Conservation (phyloP, 495 filamentous ascomycete species). For the Neurospora sublineolata region DNA sequence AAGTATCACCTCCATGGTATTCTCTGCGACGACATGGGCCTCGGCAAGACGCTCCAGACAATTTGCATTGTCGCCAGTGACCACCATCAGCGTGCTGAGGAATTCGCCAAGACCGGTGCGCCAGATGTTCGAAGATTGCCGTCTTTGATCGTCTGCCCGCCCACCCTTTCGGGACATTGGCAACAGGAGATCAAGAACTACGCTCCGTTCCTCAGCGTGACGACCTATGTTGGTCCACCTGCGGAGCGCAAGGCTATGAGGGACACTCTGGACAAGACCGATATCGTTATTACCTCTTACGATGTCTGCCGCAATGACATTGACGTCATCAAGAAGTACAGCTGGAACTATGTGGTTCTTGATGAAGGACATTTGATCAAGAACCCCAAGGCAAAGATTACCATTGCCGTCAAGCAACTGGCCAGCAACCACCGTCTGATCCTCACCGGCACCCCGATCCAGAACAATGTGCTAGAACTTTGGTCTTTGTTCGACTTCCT, state of each 20-base stretch:
- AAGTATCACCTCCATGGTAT: slow-evolving; percentile 96
- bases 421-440: slow-evolving; percentile 89
- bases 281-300: slow-evolving; percentile 94
- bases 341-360: slow-evolving; percentile 94
- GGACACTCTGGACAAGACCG: slow-evolving; percentile 56
- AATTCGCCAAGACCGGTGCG: slow-evolving; percentile 67
- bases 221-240: slow-evolving; percentile 84
- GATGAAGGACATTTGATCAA: slow-evolving; percentile 98
- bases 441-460: slow-evolving; percentile 92
- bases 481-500: slow-evolving; percentile 98
- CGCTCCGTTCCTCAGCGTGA: slow-evolving; percentile 80
- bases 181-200: slow-evolving; percentile 93
- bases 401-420: slow-evolving; percentile 77
- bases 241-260: slow-evolving; percentile 60
- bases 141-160: slow-evolving; percentile 89
- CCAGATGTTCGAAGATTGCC: slow-evolving; percentile 70
- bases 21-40: slow-evolving; percentile 98
- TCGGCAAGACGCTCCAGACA: slow-evolving; percentile 94
- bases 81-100: slow-evolving; percentile 84
- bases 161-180: slow-evolving; percentile 97
- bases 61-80: slow-evolving; percentile 96
- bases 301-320: slow-evolving; percentile 93
- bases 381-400: slow-evolving; percentile 91
- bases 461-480: slow-evolving; percentile 91
- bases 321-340: slow-evolving; percentile 68